Evolutionary conservation across 192 early-diverging fungal species (phyloP).

Genomic region (Podila verticillata): DNA sequence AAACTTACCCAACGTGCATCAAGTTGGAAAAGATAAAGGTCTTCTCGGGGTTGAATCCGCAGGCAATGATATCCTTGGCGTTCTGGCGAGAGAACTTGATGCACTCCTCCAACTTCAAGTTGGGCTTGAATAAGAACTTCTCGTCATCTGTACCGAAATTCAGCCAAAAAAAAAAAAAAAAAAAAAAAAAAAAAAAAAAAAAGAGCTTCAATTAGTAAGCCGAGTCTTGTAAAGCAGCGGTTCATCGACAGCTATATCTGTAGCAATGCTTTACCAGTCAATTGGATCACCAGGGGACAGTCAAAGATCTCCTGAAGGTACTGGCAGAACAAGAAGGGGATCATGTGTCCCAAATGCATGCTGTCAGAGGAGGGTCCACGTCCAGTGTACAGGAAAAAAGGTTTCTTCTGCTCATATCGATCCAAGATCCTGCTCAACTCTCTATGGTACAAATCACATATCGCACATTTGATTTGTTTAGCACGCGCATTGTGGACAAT

Average conservation of each 20-base stretch:
- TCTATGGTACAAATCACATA: conserved; percentile 38
- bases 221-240: no score
- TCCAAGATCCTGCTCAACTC: conserved; percentile 89
- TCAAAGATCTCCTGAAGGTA: conserved; percentile 96
- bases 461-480: background rate
- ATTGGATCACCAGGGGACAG: conserved; percentile 93
- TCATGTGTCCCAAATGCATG: conserved; percentile 98
- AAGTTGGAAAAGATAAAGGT: conserved; percentile 98
- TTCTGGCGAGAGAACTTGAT: conserved; percentile 80
- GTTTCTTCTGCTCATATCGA: conserved; percentile 94
- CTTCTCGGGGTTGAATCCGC: conserved; percentile 94
- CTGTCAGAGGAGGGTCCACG: conserved; percentile 90
- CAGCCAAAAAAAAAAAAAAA: no score
- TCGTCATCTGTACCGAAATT: conserved; percentile 91
- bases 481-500: no score
- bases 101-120: conserved; percentile 84
- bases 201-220: background rate
- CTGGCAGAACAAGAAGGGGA: conserved; percentile 98
- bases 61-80: conserved; percentile 94
- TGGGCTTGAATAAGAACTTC: conserved; percentile 96
- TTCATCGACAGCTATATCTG: no score
- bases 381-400: conserved; percentile 98
- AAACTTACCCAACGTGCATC: conserved; percentile 83
- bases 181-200: no score
- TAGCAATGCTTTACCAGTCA: conserved; percentile 78